Conservation (phyloP, 768 basidiomycete species). For the Leccinum obscurum region DNA sequence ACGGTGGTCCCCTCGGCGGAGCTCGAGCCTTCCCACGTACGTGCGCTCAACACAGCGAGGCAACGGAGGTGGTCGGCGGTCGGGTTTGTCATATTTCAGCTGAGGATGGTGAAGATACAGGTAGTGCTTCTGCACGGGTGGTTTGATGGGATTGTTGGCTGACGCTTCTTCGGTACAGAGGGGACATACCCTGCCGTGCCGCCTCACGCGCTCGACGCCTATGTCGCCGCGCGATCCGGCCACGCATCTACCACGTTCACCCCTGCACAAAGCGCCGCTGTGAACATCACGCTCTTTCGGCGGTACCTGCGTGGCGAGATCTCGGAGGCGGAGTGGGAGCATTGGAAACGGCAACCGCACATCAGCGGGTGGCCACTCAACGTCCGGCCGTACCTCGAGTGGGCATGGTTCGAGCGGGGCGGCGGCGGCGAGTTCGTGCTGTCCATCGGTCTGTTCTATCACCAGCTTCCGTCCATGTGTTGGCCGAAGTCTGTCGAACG, state of each 20-base stretch:
- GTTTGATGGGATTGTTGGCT: neutral
- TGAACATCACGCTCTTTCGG: conserved; percentile 14
- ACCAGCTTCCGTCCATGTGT: conserved; percentile 44
- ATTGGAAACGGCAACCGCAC: conserved; percentile 28
- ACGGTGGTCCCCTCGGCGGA: conserved; percentile 40
- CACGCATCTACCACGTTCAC: conserved; percentile 28
- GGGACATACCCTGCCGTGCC: conserved; percentile 55
- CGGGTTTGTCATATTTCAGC: conserved; percentile 37
- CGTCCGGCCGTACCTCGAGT: conserved; percentile 46
- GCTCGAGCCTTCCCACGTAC: conserved; percentile 33
- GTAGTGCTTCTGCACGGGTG: conserved; percentile 27
- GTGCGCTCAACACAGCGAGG: conserved; percentile 34
- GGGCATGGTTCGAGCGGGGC: conserved; percentile 45
- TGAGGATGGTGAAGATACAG: conserved; percentile 34
- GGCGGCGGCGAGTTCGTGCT: conserved; percentile 46
- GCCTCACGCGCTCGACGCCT: conserved; percentile 35
- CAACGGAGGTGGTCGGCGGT: conserved; percentile 49
- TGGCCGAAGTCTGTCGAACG: neutral
- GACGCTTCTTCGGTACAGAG: conserved; percentile 39
- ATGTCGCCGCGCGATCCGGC: conserved; percentile 39
- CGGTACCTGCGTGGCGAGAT: conserved; percentile 48
- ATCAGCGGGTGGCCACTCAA: too few species aligned
- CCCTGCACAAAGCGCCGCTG: conserved; percentile 27
- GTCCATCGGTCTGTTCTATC: conserved; percentile 43
- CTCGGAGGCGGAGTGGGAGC: conserved; percentile 38